Evolutionary conservation across 2,329 filamentous ascomycete species (phyloP).

Genomic region (Helotiales sp.): DNA sequence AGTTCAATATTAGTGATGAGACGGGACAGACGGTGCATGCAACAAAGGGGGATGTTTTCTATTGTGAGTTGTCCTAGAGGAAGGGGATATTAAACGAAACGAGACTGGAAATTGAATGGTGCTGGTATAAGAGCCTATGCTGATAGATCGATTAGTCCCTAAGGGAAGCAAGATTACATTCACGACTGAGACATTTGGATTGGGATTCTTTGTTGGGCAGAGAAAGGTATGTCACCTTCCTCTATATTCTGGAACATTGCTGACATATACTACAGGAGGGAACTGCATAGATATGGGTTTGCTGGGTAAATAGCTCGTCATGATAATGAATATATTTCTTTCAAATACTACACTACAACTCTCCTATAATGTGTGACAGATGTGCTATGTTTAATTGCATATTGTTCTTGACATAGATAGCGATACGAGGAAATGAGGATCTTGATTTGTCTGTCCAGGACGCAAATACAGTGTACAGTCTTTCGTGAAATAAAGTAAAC

Average conservation of each 20-base stretch:
- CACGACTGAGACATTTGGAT: conserved; percentile 35
- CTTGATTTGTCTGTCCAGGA: too few species aligned
- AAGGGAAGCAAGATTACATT: conserved; percentile 38
- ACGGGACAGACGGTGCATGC: conserved; percentile 58
- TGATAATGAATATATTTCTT: background rate
- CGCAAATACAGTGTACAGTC: too few species aligned
- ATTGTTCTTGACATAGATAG: too few species aligned
- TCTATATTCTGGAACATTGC: background rate
- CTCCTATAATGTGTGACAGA: too few species aligned
- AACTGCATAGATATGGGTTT: background rate
- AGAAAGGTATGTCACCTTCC: conserved; percentile 29
- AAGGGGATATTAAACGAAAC: background rate
- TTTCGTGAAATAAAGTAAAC: too few species aligned
- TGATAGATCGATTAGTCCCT: conserved; percentile 28
- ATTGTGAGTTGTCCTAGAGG: conserved; percentile 39
- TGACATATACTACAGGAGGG: conserved; percentile 6
- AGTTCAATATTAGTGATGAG: conserved; percentile 61
- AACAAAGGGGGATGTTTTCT: conserved; percentile 61
- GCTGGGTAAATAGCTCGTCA: background rate
- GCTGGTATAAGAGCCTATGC: background rate
- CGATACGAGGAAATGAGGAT: too few species aligned
- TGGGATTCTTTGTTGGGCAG: conserved; percentile 38
- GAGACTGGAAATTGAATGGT: background rate
- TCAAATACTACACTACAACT: background rate
- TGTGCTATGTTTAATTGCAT: too few species aligned